These are phyloP conservation scores for Fusarium hainanense DNA, from an alignment of 2,329 filamentous ascomycete genomes.

Conservation along the genomic window DNA sequence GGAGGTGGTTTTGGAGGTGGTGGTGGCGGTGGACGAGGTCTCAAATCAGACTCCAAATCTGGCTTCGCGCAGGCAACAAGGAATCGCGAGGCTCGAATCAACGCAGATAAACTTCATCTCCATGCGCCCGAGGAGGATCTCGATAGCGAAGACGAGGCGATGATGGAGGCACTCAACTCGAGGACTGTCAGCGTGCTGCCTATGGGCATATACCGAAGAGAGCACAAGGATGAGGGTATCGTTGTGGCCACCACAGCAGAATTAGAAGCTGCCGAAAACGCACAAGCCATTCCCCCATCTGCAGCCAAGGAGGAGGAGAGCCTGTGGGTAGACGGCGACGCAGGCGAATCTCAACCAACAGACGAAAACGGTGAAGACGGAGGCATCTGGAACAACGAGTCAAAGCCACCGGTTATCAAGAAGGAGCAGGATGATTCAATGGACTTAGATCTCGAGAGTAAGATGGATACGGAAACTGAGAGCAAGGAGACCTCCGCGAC, in stretches of 20 bases:
- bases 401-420: slow-evolving; percentile 54
- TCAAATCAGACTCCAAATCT: slow-evolving; percentile 52
- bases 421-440: slow-evolving; percentile 57
- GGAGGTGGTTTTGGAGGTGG: slow-evolving; percentile 46
- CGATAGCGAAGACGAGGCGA: slow-evolving; percentile 58
- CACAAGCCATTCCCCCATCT: slow-evolving; percentile 40
- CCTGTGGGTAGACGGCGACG: slow-evolving; percentile 57
- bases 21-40: slow-evolving; percentile 41
- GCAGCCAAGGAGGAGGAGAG: slow-evolving; percentile 56
- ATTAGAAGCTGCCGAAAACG: slow-evolving; percentile 64
- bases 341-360: slow-evolving; percentile 41
- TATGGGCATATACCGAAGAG: slow-evolving; percentile 66
- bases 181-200: slow-evolving; percentile 56
- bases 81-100: slow-evolving; percentile 61
- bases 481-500: slow-evolving; percentile 41
- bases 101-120: slow-evolving; percentile 65
- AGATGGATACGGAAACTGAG: slow-evolving; percentile 39
- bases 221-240: slow-evolving; percentile 65
- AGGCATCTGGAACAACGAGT: slow-evolving; percentile 59
- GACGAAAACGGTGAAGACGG: slow-evolving; percentile 51
- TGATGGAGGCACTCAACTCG: slow-evolving; percentile 51
- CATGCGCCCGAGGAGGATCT: slow-evolving; percentile 58
- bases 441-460: slow-evolving; percentile 54
- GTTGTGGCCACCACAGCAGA: slow-evolving; percentile 68
- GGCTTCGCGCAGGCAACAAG: slow-evolving; percentile 53